A percentile compares a stretch with the other conserved stretches of the same genome.
These are phyloP conservation scores for Aspergillus sp. DNA, from an alignment of 2,329 filamentous ascomycete species.

Conservation along the genomic window DNA sequence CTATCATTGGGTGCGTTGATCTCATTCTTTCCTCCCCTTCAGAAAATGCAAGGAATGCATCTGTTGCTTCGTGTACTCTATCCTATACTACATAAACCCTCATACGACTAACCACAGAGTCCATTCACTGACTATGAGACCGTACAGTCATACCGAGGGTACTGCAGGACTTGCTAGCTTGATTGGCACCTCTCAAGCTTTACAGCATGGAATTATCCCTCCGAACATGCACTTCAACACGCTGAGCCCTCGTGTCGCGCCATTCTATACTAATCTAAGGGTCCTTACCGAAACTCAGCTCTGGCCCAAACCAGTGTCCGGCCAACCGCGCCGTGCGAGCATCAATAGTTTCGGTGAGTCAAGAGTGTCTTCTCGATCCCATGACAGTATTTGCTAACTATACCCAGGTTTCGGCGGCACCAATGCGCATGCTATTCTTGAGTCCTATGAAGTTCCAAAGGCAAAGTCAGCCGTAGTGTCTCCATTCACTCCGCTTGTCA, in stretches of 20 bases:
- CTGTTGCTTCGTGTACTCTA: too few relatives aligned
- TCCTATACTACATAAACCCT: too few relatives aligned
- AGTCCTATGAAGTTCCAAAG: conserved; percentile 17
- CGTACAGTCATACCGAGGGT: conserved; percentile 9
- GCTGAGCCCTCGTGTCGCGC: conserved; percentile 18
- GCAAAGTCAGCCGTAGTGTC: background rate
- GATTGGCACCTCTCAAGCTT: conserved; percentile 20
- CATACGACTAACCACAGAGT: too few relatives aligned
- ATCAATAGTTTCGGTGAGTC: conserved; percentile 41
- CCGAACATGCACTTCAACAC: conserved; percentile 25
- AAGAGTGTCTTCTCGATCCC: too few relatives aligned
- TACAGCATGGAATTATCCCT: conserved; percentile 23
- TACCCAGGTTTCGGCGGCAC: conserved; percentile 24
- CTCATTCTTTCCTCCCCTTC: too few relatives aligned
- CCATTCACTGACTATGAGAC: too few relatives aligned
- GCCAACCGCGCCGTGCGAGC: conserved; percentile 32
- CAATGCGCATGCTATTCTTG: conserved; percentile 37
- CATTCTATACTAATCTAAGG: conserved; percentile 17
- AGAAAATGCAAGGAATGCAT: too few relatives aligned
- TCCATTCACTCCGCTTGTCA: conserved; percentile 1
- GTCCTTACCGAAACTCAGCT: conserved; percentile 17
- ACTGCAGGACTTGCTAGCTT: conserved; percentile 25
- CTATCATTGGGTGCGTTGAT: conserved; percentile 6
- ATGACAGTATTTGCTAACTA: too few relatives aligned
- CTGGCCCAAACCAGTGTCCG: conserved; percentile 18